A percentile compares a stretch with the other conserved stretches of the same genome.
Evolutionary conservation across 805 yeast genomes (phyloP).

Genomic region (Ogataea methanolica): DNA sequence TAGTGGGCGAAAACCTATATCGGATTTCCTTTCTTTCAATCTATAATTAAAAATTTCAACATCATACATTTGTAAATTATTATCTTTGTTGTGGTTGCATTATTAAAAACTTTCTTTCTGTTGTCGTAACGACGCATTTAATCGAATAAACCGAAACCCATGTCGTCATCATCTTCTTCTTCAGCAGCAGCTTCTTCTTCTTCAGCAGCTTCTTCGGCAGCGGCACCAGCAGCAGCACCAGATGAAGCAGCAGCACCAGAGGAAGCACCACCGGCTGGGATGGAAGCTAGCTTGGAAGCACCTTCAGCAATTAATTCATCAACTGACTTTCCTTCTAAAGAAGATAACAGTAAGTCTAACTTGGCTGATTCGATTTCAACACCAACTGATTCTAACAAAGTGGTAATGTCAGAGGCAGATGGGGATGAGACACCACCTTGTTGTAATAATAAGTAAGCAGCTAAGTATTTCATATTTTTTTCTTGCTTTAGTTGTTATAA

Average conservation of each 20-base stretch:
- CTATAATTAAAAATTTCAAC: too few species aligned
- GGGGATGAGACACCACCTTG: slow-evolving; percentile 96
- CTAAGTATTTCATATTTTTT: slow-evolving; percentile 83
- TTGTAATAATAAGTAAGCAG: slow-evolving; percentile 97
- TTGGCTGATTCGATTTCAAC: slow-evolving; percentile 91
- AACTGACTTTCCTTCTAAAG: slow-evolving; percentile 91
- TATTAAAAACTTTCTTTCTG: not conserved
- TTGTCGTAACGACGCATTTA: slow-evolving; percentile 10
- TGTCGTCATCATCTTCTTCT: slow-evolving; percentile 66
- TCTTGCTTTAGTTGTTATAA: slow-evolving; percentile 10
- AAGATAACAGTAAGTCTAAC: slow-evolving; percentile 71
- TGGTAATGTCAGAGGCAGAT: slow-evolving; percentile 85
- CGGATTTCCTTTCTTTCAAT: too few species aligned
- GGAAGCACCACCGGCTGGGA: slow-evolving; percentile 98
- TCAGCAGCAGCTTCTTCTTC: slow-evolving; percentile 60
- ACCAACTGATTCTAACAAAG: slow-evolving; percentile 91
- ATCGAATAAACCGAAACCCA: slow-evolving; percentile 58
- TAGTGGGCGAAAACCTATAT: too few species aligned
- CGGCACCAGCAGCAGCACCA: slow-evolving; percentile 66
- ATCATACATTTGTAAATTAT: too few species aligned
- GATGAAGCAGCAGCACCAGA: slow-evolving; percentile 69
- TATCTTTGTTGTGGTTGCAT: not conserved
- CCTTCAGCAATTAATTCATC: slow-evolving; percentile 92
- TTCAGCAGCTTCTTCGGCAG: slow-evolving; percentile 67
- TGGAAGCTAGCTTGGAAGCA: slow-evolving; percentile 92